These are phyloP conservation scores for Aspergillus latus DNA, from an alignment of 2,329 filamentous ascomycete genomes.

Conservation along the genomic window DNA sequence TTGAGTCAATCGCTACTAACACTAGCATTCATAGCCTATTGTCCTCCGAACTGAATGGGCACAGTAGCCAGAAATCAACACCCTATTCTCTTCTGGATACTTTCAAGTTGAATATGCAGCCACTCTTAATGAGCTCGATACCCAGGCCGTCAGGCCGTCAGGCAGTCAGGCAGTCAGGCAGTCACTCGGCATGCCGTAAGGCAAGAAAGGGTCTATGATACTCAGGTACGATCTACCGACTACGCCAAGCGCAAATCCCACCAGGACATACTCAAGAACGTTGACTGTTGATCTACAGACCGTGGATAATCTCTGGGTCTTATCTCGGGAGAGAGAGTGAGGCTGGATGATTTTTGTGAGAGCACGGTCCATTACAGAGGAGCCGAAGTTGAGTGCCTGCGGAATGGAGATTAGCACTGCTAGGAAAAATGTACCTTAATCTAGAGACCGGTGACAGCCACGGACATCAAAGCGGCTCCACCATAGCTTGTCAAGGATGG, in stretches of 20 bases:
- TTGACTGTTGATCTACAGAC: neutral
- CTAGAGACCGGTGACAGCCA: neutral
- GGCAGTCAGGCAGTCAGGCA: neutral
- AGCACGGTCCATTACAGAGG: neutral
- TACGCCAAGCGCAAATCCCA: neutral
- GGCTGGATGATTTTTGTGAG: neutral
- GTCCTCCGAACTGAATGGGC: neutral
- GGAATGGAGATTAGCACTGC: conserved; percentile 14
- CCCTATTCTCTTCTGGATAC: neutral
- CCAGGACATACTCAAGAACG: neutral
- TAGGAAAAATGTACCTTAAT: neutral
- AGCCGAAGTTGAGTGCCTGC: conserved; percentile 18
- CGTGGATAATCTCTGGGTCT: conserved; percentile 7
- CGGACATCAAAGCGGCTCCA: neutral
- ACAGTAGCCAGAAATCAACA: neutral
- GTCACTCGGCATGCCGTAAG: conserved; percentile 2
- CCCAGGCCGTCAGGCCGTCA: too few species aligned
- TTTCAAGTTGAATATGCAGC: neutral
- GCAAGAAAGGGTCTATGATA: neutral
- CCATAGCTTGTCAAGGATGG: neutral
- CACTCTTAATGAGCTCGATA: neutral
- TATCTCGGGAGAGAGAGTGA: neutral
- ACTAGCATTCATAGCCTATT: neutral
- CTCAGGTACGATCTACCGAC: neutral
- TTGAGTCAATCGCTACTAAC: neutral